phyloP scores from a whole-genome alignment of 208 protist species.

The Crithidia acanthocephali region DNA sequence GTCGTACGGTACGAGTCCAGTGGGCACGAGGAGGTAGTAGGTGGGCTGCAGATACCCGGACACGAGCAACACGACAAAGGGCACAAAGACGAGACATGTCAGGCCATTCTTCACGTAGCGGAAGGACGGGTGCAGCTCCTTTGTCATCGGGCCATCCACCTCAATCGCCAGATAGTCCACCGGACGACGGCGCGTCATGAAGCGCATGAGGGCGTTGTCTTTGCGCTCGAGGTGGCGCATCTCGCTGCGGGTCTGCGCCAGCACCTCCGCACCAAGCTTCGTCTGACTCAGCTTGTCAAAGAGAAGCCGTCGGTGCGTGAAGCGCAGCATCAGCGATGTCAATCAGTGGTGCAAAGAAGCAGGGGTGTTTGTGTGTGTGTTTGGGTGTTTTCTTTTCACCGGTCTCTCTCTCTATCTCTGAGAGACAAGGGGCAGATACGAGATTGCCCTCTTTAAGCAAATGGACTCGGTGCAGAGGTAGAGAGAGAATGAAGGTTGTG shows the following conservation, averaged over 20 bases:
- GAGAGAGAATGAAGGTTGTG: no score
- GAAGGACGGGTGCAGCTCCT: slow-evolving; percentile 74
- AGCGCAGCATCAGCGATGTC: slow-evolving; percentile 64
- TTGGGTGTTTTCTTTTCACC: no score
- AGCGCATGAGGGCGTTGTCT: slow-evolving; percentile 64
- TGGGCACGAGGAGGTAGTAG: slow-evolving; percentile 75
- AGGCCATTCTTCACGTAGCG: slow-evolving; percentile 62
- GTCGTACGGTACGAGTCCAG: slow-evolving; percentile 54
- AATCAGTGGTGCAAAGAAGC: no score
- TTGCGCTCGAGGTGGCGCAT: slow-evolving; percentile 68
- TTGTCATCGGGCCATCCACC: slow-evolving; percentile 68
- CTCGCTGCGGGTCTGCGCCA: slow-evolving; percentile 69
- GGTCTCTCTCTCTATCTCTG: no score
- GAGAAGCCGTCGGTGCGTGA: slow-evolving; percentile 41
- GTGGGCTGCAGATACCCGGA: slow-evolving; percentile 67
- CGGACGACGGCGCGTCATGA: slow-evolving; percentile 65
- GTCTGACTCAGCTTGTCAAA: slow-evolving; percentile 65
- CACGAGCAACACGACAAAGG: slow-evolving; percentile 57
- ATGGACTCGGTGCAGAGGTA: no score
- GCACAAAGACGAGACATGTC: slow-evolving; percentile 50
- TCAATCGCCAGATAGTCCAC: slow-evolving; percentile 83
- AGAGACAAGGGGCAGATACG: no score
- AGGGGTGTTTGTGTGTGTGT: no score
- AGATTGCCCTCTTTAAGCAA: no score
- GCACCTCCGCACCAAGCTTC: slow-evolving; percentile 79